Base-by-base conservation (phyloP, 2,329 filamentous ascomycete genomes). In the Tetracladium maxilliforme region DNA sequence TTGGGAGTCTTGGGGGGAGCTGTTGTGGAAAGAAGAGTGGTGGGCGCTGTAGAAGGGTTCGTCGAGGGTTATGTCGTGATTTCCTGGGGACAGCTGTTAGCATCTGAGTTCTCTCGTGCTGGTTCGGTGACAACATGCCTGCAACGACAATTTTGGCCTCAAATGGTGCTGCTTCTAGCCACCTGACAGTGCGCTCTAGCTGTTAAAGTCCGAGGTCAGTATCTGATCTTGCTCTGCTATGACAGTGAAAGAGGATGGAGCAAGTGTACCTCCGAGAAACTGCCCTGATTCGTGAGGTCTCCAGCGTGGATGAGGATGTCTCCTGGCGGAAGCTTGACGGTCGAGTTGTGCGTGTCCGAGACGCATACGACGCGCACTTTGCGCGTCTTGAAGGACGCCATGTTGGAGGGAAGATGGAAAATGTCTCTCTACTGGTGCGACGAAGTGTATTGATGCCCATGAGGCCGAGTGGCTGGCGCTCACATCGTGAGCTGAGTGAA, bases 231-330 rank as follows among this genome's bases (percentile, higher is more conserved):
- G n/a, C n/a, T n/a, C n/a, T n/a, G n/a, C n/a, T n/a, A n/a, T n/a
- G n/a, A n/a, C n/a, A n/a, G n/a, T n/a, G n/a, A n/a, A n/a, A n/a
- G n/a, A n/a, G n/a, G n/a, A n/a, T n/a, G n/a, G n/a, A n/a, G n/a
- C n/a, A n/a, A n/a, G n/a, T n/a, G n/a, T n/a, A n/a, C n/a, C 49
- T 73, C 68, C 6, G 52, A 54, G 34, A 55, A 54, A 34, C 54
- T 73, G 10, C 79, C 79, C 41, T 77, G 70, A 43, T 82, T 83
- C 4, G 77, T 81, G 35, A 86, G 48, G 42, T 86, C 79, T 6
- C 79, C 78, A 2, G 78, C 77, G 41, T 83, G 77, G 24, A 84
- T 71, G 17, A 86, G 56, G 7, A 86, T 66, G 42, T 86, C 76
- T 20, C 78, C 79, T 13, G 60, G 61, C 1, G 79, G 78, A 2